These are phyloP conservation scores for Sclerotiophoma versabilis DNA, from an alignment of 2,329 filamentous ascomycete species.

Conservation along the genomic window DNA sequence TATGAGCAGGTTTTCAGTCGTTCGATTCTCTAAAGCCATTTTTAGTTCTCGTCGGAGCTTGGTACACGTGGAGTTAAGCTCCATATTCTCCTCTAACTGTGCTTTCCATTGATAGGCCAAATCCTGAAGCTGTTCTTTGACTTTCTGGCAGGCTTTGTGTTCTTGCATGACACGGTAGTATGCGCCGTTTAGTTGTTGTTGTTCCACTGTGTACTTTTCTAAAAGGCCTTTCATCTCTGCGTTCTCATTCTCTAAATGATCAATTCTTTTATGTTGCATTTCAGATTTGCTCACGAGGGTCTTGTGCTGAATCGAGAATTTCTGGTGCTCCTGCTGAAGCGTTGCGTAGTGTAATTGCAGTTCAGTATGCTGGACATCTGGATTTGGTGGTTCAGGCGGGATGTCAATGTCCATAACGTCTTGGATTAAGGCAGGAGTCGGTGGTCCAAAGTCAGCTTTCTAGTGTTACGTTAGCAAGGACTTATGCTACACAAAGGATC, in stretches of 20 bases:
- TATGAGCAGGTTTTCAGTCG: not conserved
- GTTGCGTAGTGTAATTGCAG: constrained; percentile 9
- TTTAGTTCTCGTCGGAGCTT: constrained; percentile 13
- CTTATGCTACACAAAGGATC: constrained; percentile 2
- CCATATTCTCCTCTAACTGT: constrained; percentile 5
- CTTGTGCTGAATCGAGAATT: not conserved
- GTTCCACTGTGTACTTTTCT: constrained; percentile 3
- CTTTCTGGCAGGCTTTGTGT: not conserved
- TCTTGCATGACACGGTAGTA: constrained; percentile 7
- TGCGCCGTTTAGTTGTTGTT: constrained; percentile 2
- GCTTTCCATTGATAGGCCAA: constrained; percentile 12
- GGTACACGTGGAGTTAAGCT: constrained; percentile 8
- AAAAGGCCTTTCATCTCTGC: constrained; percentile 13
- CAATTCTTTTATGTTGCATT: constrained; percentile 1
- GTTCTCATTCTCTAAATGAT: constrained; percentile 13
- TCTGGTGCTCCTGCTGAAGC: constrained; percentile 8
- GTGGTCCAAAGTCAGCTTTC: constrained; percentile 8
- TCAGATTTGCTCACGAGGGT: constrained; percentile 7
- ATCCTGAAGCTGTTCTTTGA: constrained; percentile 16
- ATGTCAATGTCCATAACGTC: constrained; percentile 10
- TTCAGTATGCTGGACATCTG: constrained; percentile 10
- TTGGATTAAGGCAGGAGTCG: constrained; percentile 1
- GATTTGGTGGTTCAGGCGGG: not conserved
- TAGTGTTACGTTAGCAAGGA: constrained; percentile 8
- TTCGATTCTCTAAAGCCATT: constrained; percentile 2